A percentile compares a stretch with the other conserved stretches of the same genome.
phyloP scores from a whole-genome alignment of 192 early-diverging fungal genomes.

The Nowakowskiella sp. region DNA sequence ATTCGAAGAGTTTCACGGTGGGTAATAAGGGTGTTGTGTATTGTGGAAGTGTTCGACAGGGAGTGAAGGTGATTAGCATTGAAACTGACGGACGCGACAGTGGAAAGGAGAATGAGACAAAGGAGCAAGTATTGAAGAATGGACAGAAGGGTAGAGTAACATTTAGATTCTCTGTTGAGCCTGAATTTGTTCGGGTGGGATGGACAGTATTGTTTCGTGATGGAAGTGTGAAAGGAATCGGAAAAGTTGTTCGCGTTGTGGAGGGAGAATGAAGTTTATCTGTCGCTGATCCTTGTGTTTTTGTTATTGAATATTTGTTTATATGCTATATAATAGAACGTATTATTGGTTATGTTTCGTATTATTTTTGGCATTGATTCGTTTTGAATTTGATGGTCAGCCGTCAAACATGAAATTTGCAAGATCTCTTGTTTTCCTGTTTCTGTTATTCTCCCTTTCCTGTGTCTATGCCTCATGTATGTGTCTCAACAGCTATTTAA shows the following conservation, averaged over 20 bases:
- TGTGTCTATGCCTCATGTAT: no score
- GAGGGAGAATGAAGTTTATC: no score
- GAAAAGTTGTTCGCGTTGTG: slow-evolving; percentile 44
- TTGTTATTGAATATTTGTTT: no score
- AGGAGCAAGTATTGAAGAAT: slow-evolving; percentile 16
- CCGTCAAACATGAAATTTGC: no score
- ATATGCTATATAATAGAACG: no score
- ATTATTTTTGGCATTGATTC: no score
- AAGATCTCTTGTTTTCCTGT: no score
- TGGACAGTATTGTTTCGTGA: slow-evolving; percentile 53
- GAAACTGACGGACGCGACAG: neutral
- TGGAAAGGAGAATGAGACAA: neutral
- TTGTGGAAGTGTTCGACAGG: slow-evolving; percentile 50
- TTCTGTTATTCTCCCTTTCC: no score
- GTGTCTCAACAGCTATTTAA: no score
- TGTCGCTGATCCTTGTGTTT: no score
- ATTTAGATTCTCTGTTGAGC: slow-evolving; percentile 53
- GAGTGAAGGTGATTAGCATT: slow-evolving; percentile 35
- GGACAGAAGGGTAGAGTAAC: slow-evolving; percentile 42
- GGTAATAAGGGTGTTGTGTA: slow-evolving; percentile 55
- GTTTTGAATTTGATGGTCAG: no score
- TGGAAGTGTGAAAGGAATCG: slow-evolving; percentile 61
- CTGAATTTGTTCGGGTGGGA: slow-evolving; percentile 51
- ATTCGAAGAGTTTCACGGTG: slow-evolving; percentile 30
- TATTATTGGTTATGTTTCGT: no score